A percentile compares a stretch with the other conserved stretches of the same genome.
Evolutionary conservation across 805 yeast species (phyloP).

Genomic region (Nakazawaea molendinolei): DNA sequence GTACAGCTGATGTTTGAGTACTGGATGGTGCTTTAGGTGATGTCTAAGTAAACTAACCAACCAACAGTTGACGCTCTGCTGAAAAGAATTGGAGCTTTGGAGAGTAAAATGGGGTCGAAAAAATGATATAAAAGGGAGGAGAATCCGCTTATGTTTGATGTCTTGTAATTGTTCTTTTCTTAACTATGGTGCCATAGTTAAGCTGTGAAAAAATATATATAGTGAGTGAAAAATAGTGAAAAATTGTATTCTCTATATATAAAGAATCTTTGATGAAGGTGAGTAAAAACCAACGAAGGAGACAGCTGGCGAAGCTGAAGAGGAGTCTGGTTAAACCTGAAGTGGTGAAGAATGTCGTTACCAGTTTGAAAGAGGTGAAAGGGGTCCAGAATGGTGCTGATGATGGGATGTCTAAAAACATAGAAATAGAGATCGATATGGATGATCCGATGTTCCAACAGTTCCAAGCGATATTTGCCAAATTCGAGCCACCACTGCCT

Average conservation of each 20-base stretch:
- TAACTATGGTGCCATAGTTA: background rate
- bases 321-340: conserved; percentile 23
- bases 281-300: conserved; percentile 46
- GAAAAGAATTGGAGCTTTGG: conserved; percentile 19
- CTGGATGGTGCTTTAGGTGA: too few species aligned
- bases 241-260: conserved; percentile 5
- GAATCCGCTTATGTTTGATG: background rate
- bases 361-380: conserved; percentile 3
- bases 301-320: conserved; percentile 40
- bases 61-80: conserved; percentile 20
- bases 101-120: conserved; percentile 13
- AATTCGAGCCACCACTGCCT: conserved; percentile 25
- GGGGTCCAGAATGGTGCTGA: too few species aligned
- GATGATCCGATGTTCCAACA: conserved; percentile 15
- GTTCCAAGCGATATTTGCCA: conserved; percentile 28
- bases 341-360: conserved; percentile 11
- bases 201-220: conserved; percentile 8
- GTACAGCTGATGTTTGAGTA: too few species aligned
- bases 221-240: conserved; percentile 1
- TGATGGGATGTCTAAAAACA: conserved; percentile 14
- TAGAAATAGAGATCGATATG: conserved; percentile 12
- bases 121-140: background rate
- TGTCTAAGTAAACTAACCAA: too few species aligned
- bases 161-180: background rate
- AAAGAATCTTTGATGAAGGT: conserved; percentile 26